Evolutionary conservation across 352 stramenopile species (phyloP), one percentile per base, ranked within the genome.

Genomic region (Globisporangium mamillatum): DNA sequence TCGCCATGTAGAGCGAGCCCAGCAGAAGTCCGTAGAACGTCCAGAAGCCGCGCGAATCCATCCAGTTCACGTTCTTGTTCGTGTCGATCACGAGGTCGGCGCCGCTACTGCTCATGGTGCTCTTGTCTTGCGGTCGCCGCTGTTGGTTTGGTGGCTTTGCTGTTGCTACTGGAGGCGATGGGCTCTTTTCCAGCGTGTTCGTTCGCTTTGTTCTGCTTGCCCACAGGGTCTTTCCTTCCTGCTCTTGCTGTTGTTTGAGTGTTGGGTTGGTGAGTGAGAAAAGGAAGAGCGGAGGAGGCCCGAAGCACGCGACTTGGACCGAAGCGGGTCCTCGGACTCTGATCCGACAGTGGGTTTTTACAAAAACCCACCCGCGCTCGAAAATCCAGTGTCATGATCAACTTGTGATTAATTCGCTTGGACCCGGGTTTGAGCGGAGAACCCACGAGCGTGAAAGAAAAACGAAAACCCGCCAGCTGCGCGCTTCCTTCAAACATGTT

Each of bases 21-120:
- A 95, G 68, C 25, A 95, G 71, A 68, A 95, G 70, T 60, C 88
- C 83, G 77, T 96, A 96, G 76, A 93, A 95, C 29, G 87, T 90
- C 82, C 84, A 94, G 77, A 94, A 93, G 64, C 89, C 89, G 64
- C 83, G 88, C 27, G 83, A 91, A 75, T 93, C 86, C 83, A 96
- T 95, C 89, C 89, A 96, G 74, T 95, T 95, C 54, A 95, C 89
- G 71, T 96, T 96, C 78, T 94, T 94, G 83, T 96, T 96, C 52
- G 82, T 88, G 74, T 89, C 86, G 46, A 92, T 80, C 22, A 56
- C 52, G 46, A 73, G 29, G 55, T 73, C 80, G 79, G 83, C 60
- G 38, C 46, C 62, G 56, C 16, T 69, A 32, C 20, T 38, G 34
- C 48, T 70, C 44, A 46, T 64, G 58, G 16, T 58, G 52, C 55